Base-by-base conservation (phyloP, 768 basidiomycete species). In the Nevesoporus exiguus region DNA sequence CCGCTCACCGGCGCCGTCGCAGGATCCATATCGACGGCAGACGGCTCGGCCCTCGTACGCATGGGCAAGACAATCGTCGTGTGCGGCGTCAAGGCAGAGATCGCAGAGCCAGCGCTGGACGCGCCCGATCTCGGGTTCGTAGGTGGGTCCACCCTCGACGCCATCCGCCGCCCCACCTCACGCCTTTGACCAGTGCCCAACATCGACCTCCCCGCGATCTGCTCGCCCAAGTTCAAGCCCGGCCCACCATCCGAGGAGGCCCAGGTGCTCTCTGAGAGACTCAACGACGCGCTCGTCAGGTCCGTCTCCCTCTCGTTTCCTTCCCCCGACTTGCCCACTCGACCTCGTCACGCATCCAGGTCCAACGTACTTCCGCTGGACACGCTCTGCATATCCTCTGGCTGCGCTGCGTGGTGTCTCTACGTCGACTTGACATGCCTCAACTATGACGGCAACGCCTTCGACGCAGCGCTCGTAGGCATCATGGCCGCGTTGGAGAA, bases 101-200 rank as follows among this genome's bases (percentile, higher is more conserved):
- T 96, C 37, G 87, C 93, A 25, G 90, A 93, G 63, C 96, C 96
- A 5, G 89, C 91, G 61, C 66, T 96, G 17, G 85, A 93, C 58
- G 71, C 71, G 2, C 90, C 88, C 1, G 74, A 79, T 15, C 77
- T 84, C 27, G 96, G 96, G 0, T 98, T 89, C 66, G 64, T 98
- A 22, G 94, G 95, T 94, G 25, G 5, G 59, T 15, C 8, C 27
- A 8, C 27, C 27, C 27, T n/a, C n/a, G n/a, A n/a, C 27, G 27
- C 27, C 27, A 8, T 29, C 8, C 27, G 8, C 27, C 27, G 27
- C n/a, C n/a, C n/a, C n/a, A n/a, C n/a, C n/a, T n/a, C n/a, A n/a
- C n/a, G n/a, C n/a, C n/a, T n/a, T n/a, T n/a, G n/a, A n/a, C 27
- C 3, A 94, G 96, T 98, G 0, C 96, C 97, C 2, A 98, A 98